Conservation (phyloP, 257 asterid species). For the Haberlea rhodopensis region DNA sequence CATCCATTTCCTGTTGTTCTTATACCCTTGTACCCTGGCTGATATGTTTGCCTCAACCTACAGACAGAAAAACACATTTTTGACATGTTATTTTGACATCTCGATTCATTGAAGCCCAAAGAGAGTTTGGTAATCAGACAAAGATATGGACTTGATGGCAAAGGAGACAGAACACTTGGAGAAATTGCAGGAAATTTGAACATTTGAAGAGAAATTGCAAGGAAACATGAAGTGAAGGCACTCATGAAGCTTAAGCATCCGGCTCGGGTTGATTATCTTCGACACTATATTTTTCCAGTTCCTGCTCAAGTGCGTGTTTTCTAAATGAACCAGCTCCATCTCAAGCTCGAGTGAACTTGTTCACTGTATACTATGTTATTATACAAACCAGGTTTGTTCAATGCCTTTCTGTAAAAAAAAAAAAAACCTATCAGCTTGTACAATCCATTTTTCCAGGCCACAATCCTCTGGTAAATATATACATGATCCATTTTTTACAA, state of each 20-base stretch:
- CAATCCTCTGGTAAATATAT: conserved; percentile 19
- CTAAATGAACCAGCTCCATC: conserved; percentile 7
- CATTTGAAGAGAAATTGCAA: conserved; percentile 89
- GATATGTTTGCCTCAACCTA: background rate
- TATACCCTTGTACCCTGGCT: no score
- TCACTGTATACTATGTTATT: conserved; percentile 16
- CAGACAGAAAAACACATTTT: background rate
- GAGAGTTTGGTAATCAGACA: conserved; percentile 95
- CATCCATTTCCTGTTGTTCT: background rate
- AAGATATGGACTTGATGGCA: conserved; percentile 90
- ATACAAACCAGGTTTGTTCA: no score
- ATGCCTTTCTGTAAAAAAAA: no score
- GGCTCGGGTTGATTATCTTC: conserved; percentile 79
- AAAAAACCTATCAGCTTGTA: conserved; percentile 24
- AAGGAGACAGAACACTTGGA: conserved; percentile 88
- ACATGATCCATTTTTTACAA: background rate
- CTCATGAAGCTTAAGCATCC: conserved; percentile 98
- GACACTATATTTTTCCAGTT: conserved; percentile 43
- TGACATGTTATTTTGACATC: conserved; percentile 39
- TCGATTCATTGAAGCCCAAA: conserved; percentile 95
- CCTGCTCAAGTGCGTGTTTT: background rate
- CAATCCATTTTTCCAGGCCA: conserved; percentile 28
- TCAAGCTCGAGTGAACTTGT: conserved; percentile 3
- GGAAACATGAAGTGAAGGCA: conserved; percentile 93
- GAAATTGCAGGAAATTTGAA: conserved; percentile 92